These are phyloP conservation scores for Macrocystidia cucumis DNA, from an alignment of 1,284 basidiomycete species.

Conservation along the genomic window DNA sequence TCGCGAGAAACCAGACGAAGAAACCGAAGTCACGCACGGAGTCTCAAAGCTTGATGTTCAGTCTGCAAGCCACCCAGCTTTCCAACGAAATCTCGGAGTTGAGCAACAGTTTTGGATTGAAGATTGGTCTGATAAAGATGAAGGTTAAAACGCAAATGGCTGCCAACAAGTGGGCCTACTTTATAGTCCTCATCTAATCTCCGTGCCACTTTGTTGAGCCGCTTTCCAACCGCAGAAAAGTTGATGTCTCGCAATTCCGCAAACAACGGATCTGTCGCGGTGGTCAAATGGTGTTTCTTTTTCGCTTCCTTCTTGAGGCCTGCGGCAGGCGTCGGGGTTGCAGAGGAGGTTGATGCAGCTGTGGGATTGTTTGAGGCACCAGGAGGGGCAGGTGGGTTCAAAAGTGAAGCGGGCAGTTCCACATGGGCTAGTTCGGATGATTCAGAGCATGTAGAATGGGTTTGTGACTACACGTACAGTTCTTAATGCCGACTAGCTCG, in stretches of 20 bases:
- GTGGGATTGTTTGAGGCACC: constrained; percentile 28
- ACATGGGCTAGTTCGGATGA: constrained; percentile 61
- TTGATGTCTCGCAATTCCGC: constrained; percentile 86
- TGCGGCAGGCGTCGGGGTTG: constrained; percentile 33
- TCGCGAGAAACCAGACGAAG: not conserved
- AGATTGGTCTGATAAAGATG: constrained; percentile 26
- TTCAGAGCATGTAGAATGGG: constrained; percentile 1
- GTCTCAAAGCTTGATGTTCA: constrained; percentile 82
- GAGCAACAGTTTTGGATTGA: constrained; percentile 85
- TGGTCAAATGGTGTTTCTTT: constrained; percentile 81
- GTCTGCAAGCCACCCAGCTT: constrained; percentile 87
- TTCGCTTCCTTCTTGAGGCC: constrained; percentile 69
- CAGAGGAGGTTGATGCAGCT: constrained; percentile 31
- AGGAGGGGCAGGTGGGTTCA: constrained; percentile 40
- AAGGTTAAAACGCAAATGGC: not conserved
- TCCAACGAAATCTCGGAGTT: constrained; percentile 93
- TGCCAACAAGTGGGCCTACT: constrained; percentile 28
- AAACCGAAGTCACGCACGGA: constrained; percentile 48
- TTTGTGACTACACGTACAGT: constrained; percentile 47
- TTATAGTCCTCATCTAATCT: constrained; percentile 91
- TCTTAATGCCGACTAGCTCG: constrained; percentile 85
- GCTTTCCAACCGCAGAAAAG: constrained; percentile 87
- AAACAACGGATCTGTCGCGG: constrained; percentile 77
- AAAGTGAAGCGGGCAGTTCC: constrained; percentile 78
- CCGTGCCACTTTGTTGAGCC: constrained; percentile 77